These are phyloP conservation scores for Lanmaoa rubissima DNA, from an alignment of 768 basidiomycete genomes.

Conservation along the genomic window DNA sequence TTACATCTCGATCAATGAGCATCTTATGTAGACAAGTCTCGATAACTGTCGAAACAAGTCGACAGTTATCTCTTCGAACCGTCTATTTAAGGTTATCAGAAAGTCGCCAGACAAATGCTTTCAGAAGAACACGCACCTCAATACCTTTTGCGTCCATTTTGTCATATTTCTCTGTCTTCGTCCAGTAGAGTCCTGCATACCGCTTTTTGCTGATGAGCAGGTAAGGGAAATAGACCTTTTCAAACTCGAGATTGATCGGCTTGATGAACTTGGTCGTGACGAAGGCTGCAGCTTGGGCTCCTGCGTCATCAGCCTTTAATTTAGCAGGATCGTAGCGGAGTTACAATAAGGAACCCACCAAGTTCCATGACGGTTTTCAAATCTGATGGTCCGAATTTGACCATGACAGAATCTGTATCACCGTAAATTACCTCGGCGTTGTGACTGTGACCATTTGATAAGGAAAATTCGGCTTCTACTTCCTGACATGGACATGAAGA, in stretches of 20 bases:
- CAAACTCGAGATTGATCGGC: constrained; percentile 98
- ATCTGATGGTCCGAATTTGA: constrained; percentile 90
- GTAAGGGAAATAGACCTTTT: constrained; percentile 99
- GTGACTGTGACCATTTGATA: constrained; percentile 80
- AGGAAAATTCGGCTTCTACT: constrained; percentile 85
- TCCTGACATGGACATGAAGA: constrained; percentile 40
- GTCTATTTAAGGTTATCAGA: constrained; percentile 52
- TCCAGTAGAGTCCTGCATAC: constrained; percentile 99
- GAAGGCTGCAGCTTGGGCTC: constrained; percentile 87
- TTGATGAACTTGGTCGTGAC: constrained; percentile 90
- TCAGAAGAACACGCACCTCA: constrained; percentile 56
- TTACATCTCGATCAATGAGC: constrained; percentile 93
- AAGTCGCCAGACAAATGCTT: neutral
- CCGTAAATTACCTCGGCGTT: constrained; percentile 97
- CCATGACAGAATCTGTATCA: constrained; percentile 99
- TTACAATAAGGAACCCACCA: constrained; percentile 47
- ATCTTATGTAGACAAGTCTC: constrained; percentile 98
- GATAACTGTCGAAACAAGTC: constrained; percentile 97
- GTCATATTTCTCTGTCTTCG: constrained; percentile 90
- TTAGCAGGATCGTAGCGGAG: neutral
- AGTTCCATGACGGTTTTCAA: constrained; percentile 85
- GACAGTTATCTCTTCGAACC: constrained; percentile 96
- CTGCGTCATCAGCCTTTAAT: constrained; percentile 38
- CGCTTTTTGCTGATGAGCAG: constrained; percentile 98
- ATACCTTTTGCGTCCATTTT: constrained; percentile 99